Evolutionary conservation across 2,329 filamentous ascomycete genomes (phyloP).

Genomic region (Colletotrichum destructivum): DNA sequence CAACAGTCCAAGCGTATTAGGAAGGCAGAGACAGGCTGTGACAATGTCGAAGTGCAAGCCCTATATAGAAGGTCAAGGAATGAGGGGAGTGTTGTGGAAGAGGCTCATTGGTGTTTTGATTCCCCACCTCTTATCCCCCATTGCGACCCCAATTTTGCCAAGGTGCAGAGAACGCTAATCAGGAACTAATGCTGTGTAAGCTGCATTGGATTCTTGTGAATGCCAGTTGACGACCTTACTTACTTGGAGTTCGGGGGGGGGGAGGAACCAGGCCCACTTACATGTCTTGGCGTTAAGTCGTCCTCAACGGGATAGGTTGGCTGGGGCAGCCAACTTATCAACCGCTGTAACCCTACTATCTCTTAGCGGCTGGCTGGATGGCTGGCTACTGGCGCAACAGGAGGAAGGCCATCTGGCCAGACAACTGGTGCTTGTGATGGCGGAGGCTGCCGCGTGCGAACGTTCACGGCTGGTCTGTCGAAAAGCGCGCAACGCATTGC

Average conservation of each 20-base stretch:
- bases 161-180: background rate
- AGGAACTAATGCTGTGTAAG: background rate
- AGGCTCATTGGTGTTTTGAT: slow-evolving; percentile 11
- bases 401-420: slow-evolving; percentile 1
- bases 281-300: background rate
- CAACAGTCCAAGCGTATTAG: slow-evolving; percentile 27
- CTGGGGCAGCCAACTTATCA: background rate
- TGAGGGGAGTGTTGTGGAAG: background rate
- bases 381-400: background rate
- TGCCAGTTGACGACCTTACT: background rate
- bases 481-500: too few species aligned
- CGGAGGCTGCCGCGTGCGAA: too few species aligned
- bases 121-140: slow-evolving; percentile 36
- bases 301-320: background rate
- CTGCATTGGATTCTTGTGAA: background rate
- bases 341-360: slow-evolving; percentile 31
- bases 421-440: background rate
- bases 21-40: slow-evolving; percentile 14
- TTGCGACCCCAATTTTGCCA: background rate
- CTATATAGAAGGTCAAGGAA: slow-evolving; percentile 14
- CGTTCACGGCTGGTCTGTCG: too few species aligned
- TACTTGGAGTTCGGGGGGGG: background rate
- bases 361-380: slow-evolving; percentile 18
- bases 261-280: background rate
- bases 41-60: slow-evolving; percentile 5